These are phyloP conservation scores for Trypanosoma melophagium DNA, from an alignment of 208 protist species.

Conservation along the genomic window DNA sequence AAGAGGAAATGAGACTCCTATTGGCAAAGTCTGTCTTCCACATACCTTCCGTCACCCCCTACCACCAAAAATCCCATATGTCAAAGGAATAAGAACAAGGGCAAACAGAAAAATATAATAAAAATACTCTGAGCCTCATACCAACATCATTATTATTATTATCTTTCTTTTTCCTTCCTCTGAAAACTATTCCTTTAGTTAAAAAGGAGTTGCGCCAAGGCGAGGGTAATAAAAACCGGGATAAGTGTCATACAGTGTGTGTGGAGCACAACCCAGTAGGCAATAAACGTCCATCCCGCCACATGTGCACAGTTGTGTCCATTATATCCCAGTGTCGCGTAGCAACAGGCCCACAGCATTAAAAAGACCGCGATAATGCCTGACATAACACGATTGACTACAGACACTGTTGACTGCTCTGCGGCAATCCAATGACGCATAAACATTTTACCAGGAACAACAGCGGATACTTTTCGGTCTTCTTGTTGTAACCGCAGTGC, in stretches of 20 bases:
- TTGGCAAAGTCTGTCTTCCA: too few relatives aligned
- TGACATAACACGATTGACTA: constrained; percentile 84
- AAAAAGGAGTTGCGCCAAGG: constrained; percentile 61
- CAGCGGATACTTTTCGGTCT: constrained; percentile 71
- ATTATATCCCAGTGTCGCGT: constrained; percentile 86
- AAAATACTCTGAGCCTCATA: too few relatives aligned
- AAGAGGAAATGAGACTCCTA: too few relatives aligned
- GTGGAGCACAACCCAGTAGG: constrained; percentile 83
- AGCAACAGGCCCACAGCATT: constrained; percentile 82
- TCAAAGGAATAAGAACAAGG: not conserved
- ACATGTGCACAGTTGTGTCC: constrained; percentile 77
- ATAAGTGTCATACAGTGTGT: constrained; percentile 74
- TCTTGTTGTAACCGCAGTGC: constrained; percentile 46
- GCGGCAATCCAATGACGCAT: constrained; percentile 91
- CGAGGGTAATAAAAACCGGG: constrained; percentile 40
- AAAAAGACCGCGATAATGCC: constrained; percentile 80
- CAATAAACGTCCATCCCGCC: constrained; percentile 81
- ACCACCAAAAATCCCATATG: not conserved
- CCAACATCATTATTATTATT: not conserved
- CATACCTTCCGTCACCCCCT: too few relatives aligned
- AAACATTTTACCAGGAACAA: constrained; percentile 90
- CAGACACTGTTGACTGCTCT: constrained; percentile 86
- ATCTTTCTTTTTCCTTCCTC: constrained; percentile 1
- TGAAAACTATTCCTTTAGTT: constrained; percentile 36
- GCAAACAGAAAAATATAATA: not conserved